phyloP scores from a whole-genome alignment of 257 asterid species.

The Buddleja alternifolia region DNA sequence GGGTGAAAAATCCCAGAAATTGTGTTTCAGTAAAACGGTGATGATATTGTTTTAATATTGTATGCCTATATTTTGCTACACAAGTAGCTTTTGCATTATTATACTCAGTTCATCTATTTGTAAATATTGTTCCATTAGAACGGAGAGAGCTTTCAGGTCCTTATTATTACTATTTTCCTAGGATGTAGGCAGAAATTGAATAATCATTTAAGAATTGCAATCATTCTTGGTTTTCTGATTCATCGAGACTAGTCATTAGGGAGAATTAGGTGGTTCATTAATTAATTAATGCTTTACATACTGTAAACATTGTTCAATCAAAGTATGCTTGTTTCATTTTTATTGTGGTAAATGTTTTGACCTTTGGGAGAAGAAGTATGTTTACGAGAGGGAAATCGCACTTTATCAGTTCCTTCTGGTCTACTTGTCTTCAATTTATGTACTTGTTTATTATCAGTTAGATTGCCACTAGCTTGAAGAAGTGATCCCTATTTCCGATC shows the following conservation, averaged over 20 bases:
- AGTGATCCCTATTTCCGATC: not conserved
- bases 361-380: not conserved
- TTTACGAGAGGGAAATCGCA: not conserved
- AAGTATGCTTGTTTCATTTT: not conserved
- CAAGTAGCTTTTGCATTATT: not conserved
- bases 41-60: too few species aligned
- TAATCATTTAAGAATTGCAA: not conserved
- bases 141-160: not conserved
- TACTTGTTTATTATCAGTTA: conserved; percentile 1
- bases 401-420: not conserved
- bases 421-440: not conserved
- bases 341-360: not conserved
- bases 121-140: conserved; percentile 10
- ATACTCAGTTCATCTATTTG: not conserved
- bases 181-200: not conserved
- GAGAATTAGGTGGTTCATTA: conserved; percentile 7
- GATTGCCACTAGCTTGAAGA: not conserved
- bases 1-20: not conserved
- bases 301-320: not conserved
- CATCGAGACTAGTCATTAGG: not conserved
- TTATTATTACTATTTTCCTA: not conserved
- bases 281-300: conserved; percentile 11
- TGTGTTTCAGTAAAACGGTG: not conserved
- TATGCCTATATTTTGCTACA: not conserved
- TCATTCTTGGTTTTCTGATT: not conserved